Base-by-base conservation (phyloP, 441 rosid genomes). In the Cnidoscolus chayamansa region DNA sequence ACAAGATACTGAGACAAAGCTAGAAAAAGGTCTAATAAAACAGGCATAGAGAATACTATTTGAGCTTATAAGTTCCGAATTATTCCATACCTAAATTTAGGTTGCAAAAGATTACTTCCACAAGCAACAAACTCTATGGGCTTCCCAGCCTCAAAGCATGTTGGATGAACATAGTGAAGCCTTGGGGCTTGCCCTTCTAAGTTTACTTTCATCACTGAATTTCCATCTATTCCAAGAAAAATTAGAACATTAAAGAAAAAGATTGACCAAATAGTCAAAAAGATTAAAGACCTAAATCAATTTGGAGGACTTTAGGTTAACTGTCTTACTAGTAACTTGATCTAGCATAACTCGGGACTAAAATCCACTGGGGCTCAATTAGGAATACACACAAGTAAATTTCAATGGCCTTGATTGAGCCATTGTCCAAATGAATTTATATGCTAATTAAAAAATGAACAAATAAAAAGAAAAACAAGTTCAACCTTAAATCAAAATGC, bases 141-240 rank as follows among this genome's bases (percentile, higher is more conserved):
- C 77, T 85, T 89, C 75, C 98, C 98, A 75, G 97, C 97, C 86
- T 89, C 97, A 83, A 95, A 93, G 84, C 86, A 93, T 70, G 79
- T 76, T 60, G 99, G 98, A 79, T 90, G 84, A 79, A 95, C 91
- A 81, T 82, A 90, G 77, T 91, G 97, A 80, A 93, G 96, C 75
- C 80, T 85, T 0, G 98, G 98, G 30, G 89, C 84, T 56, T 45
- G 84, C 70, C 81, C 66, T 83, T 84, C 81, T 72, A 74, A 78
- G 74, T 87, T 81, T 62, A 86, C 81, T 86, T 86, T 82, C 72
- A 68, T 70, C 64, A 93, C 80, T 31, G 96, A 83, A 77, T 83
- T 81, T 79, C 87, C 98, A 82, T 86, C 97, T 93, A 82, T 62
- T 70, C 30, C 58, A 45, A 19, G 71, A 73, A 66, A 76, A 57